These are phyloP conservation scores for Xylariaceae sp. DNA, from an alignment of 2,329 filamentous ascomycete species.

Conservation along the genomic window DNA sequence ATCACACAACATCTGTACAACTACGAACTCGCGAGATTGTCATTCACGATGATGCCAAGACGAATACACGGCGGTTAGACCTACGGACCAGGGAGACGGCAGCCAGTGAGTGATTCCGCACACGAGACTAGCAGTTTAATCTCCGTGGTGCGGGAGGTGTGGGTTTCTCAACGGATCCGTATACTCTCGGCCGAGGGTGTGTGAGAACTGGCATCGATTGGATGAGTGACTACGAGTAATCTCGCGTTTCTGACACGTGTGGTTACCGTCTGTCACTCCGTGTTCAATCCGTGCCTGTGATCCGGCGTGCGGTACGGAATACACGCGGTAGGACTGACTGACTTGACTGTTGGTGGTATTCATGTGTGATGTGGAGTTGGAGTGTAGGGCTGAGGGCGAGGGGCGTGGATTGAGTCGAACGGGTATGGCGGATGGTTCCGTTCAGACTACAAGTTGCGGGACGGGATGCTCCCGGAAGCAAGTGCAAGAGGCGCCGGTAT, in stretches of 20 bases:
- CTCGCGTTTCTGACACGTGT: not conserved
- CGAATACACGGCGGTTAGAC: too few species aligned
- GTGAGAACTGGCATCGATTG: too few species aligned
- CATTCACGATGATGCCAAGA: too few species aligned
- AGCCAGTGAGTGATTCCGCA: not conserved
- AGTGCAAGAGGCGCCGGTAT: too few species aligned
- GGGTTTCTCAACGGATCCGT: not conserved
- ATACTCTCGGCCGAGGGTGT: not conserved
- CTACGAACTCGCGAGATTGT: too few species aligned
- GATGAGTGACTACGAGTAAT: not conserved
- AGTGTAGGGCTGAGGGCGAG: conserved; percentile 8
- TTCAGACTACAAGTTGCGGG: too few species aligned
- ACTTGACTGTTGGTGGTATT: too few species aligned
- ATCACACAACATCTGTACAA: too few species aligned
- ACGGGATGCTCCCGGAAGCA: too few species aligned
- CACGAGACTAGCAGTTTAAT: not conserved
- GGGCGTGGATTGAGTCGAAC: not conserved
- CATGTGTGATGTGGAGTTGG: not conserved
- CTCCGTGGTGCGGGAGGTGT: not conserved
- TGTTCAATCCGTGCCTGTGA: not conserved
- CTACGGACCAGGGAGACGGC: not conserved
- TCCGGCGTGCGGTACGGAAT: not conserved
- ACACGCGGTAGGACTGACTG: not conserved
- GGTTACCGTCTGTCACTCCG: not conserved
- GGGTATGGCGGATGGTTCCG: too few species aligned